A percentile compares a stretch with the other conserved stretches of the same genome.
Evolutionary conservation across 306 rosid species (phyloP).

Genomic region (Prunus padus): DNA sequence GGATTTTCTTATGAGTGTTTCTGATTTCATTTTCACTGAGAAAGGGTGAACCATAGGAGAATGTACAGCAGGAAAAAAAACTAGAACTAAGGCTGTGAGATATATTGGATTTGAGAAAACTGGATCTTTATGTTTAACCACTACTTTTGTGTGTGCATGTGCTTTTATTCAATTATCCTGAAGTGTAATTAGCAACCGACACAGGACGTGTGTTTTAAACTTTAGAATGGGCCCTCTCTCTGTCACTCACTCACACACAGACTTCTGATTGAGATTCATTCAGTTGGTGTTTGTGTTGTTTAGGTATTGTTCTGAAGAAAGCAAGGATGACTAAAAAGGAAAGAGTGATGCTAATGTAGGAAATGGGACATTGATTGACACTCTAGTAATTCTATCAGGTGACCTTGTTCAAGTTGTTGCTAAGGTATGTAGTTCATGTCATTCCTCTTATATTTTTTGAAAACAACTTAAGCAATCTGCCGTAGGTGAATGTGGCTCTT

Average conservation of each 20-base stretch:
- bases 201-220: not conserved
- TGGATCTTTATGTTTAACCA: slow-evolving; percentile 1
- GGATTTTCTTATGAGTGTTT: not conserved
- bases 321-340: slow-evolving; percentile 73
- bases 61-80: not conserved
- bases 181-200: not conserved
- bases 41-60: not conserved
- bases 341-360: slow-evolving; percentile 45
- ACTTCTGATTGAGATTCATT: slow-evolving; percentile 3
- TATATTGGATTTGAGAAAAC: not conserved
- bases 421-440: slow-evolving; percentile 42
- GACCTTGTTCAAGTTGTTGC: slow-evolving; percentile 88
- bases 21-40: not conserved
- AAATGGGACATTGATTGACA: slow-evolving; percentile 53
- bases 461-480: slow-evolving; percentile 2
- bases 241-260: not conserved
- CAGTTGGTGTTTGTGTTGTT: slow-evolving; percentile 10
- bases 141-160: not conserved
- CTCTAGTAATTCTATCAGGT: slow-evolving; percentile 59
- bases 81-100: not conserved
- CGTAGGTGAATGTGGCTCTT: slow-evolving; percentile 20
- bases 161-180: not conserved
- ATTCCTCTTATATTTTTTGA: not conserved
- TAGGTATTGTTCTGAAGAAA: slow-evolving; percentile 78
- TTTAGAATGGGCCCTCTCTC: not conserved